These are phyloP conservation scores for Colletotrichum agaves DNA, from an alignment of 2,329 filamentous ascomycete genomes.

Conservation along the genomic window DNA sequence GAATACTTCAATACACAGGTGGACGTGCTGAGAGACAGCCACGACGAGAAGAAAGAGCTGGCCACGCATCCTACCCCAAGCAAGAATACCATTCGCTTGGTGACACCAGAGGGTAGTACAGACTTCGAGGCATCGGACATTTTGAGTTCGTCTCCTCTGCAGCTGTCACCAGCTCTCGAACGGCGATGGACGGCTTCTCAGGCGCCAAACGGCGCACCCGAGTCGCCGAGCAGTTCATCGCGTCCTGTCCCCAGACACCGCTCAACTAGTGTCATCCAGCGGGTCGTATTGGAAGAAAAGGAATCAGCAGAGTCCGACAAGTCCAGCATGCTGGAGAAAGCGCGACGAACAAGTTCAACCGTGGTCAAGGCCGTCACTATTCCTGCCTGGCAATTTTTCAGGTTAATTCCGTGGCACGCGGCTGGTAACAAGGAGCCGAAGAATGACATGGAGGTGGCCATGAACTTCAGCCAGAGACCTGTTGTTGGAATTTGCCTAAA, in stretches of 20 bases:
- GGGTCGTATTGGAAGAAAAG: conserved; percentile 64
- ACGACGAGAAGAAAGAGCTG: conserved; percentile 62
- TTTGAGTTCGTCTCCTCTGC: conserved; percentile 47
- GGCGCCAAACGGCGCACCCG: conserved; percentile 19
- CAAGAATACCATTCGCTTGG: conserved; percentile 48
- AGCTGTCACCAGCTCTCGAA: conserved; percentile 42
- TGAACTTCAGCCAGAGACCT: conserved; percentile 85
- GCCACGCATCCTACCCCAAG: conserved; percentile 41
- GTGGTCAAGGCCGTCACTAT: conserved; percentile 87
- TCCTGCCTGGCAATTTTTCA: conserved; percentile 98
- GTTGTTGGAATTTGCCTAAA: conserved; percentile 94
- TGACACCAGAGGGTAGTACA: conserved; percentile 46
- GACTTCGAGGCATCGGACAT: conserved; percentile 45
- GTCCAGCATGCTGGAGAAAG: conserved; percentile 54
- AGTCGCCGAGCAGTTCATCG: conserved; percentile 45
- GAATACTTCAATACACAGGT: conserved; percentile 95
- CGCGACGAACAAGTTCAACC: conserved; percentile 58
- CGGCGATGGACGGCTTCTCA: conserved; percentile 27
- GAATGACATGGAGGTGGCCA: conserved; percentile 84
- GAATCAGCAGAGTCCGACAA: conserved; percentile 56
- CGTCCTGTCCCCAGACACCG: conserved; percentile 54
- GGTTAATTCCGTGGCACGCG: conserved; percentile 92
- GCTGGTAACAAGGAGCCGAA: conserved; percentile 61
- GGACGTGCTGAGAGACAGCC: conserved; percentile 81
- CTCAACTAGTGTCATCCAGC: conserved; percentile 71